phyloP scores from a whole-genome alignment of 257 asterid species.

The Eustoma russellianum region DNA sequence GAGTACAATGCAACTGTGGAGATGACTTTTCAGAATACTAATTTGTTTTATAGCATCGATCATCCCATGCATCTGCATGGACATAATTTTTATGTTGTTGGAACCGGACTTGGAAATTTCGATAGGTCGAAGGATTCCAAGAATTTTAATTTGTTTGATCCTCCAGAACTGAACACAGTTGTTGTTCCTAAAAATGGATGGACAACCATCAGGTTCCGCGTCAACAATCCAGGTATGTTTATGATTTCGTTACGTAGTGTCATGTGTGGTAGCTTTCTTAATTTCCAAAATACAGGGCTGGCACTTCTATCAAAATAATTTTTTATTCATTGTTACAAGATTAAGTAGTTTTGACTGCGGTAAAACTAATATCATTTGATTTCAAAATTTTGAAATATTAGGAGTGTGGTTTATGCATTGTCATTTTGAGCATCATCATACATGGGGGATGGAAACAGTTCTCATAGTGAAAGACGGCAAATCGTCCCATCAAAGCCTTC shows the following conservation, averaged over 20 bases:
- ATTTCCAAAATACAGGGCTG: too few species aligned
- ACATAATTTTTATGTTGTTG: constrained; percentile 50
- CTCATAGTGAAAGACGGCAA: constrained; percentile 39
- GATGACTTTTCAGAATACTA: constrained; percentile 54
- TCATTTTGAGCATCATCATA: constrained; percentile 39
- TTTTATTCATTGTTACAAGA: too few species aligned
- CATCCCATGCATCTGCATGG: constrained; percentile 88
- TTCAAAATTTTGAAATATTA: background rate
- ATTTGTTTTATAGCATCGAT: constrained; percentile 39
- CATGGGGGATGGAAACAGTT: constrained; percentile 53
- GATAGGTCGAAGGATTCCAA: constrained; percentile 27
- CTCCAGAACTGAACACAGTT: constrained; percentile 44
- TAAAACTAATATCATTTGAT: too few species aligned
- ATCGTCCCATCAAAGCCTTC: constrained; percentile 11
- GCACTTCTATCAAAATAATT: too few species aligned
- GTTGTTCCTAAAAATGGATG: constrained; percentile 53
- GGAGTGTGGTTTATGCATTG: constrained; percentile 64
- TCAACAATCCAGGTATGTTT: constrained; percentile 58
- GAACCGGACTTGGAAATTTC: constrained; percentile 61
- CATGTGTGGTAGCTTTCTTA: too few species aligned
- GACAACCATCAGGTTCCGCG: constrained; percentile 55
- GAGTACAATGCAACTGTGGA: constrained; percentile 33
- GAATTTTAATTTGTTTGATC: constrained; percentile 54
- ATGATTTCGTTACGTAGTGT: too few species aligned
- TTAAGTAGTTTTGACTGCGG: too few species aligned